Evolutionary conservation across 78 protist species (phyloP).

Genomic region (Dictyostelium purpureum): DNA sequence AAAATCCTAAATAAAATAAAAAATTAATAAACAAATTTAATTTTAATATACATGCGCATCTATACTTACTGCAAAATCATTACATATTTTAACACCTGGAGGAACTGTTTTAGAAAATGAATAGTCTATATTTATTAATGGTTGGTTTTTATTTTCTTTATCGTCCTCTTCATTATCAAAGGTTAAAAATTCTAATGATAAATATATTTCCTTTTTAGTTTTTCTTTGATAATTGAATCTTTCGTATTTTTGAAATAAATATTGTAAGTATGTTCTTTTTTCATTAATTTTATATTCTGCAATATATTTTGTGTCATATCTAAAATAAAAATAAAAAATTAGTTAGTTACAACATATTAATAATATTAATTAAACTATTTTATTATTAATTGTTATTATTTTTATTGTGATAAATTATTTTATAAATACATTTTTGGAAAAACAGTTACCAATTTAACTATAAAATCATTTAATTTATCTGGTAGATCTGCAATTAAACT

Average conservation of each 20-base stretch:
- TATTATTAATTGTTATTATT: neutral
- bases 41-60: too few relatives aligned
- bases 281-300: slow-evolving; percentile 41
- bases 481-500: slow-evolving; percentile 49
- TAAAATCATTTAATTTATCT: slow-evolving; percentile 22
- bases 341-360: neutral
- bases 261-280: slow-evolving; percentile 43
- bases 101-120: neutral
- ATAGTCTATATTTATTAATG: neutral
- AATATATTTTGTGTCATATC: slow-evolving; percentile 67
- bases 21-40: neutral
- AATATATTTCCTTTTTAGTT: neutral
- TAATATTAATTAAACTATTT: too few relatives aligned
- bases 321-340: neutral
- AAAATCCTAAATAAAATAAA: slow-evolving; percentile 34
- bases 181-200: neutral
- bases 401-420: neutral
- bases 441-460: neutral
- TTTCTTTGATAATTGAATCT: slow-evolving; percentile 1
- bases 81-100: slow-evolving; percentile 3
- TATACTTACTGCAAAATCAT: slow-evolving; percentile 42
- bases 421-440: slow-evolving; percentile 55
- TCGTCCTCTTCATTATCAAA: neutral
- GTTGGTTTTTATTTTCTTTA: neutral
- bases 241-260: slow-evolving; percentile 50